Base-by-base conservation (phyloP, 495 filamentous ascomycete genomes). In the Echria macrotheca region DNA sequence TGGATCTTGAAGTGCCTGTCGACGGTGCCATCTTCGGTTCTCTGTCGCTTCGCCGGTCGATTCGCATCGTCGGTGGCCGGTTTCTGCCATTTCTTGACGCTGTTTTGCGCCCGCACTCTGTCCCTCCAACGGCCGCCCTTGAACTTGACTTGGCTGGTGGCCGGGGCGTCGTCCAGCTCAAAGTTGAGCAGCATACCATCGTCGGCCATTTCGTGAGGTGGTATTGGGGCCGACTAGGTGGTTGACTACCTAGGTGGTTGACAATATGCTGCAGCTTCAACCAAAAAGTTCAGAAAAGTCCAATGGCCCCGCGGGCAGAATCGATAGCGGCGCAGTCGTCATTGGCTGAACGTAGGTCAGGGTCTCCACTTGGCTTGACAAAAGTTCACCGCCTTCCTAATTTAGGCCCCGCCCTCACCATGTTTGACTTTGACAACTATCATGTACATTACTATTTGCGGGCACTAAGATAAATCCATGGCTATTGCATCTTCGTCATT, bases 121-220 rank as follows among this genome's bases (percentile, higher is more conserved):
- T 95, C 93, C 61, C 83, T 86, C 93, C 93, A 98, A 54, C 80
- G 80, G 11, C 93, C 93, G 50, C 93, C 93, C 65, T 82, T 90
- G 63, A 95, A 88, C 52, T 80, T 84, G 38, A 78, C 73, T 37
- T 80, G 75, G 4, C 76, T 75, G 47, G 83, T 85, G 0, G 74
- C 24, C 0, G 71, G 68, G 12, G 71, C 74, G 54, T 87, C 86
- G 11, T 76, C 74, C 23, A 93, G 71, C 46, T 85, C 78, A 61
- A 96, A 96, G 63, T 98, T 97, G 64, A 96, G 74, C 39, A 96
- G 78, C 80, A 98, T 85, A 42, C 88, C 89, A 83, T 95, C 87
- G 71, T 96, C 89, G 17, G 89, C 88, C 91, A 96, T 96, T 41
- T 52, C 59, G 33, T 24, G 44, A 29, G 7, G 28, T 31, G n/a